These are phyloP conservation scores for Murraya koenigii DNA, from an alignment of 345 rosid genomes.

Conservation along the genomic window DNA sequence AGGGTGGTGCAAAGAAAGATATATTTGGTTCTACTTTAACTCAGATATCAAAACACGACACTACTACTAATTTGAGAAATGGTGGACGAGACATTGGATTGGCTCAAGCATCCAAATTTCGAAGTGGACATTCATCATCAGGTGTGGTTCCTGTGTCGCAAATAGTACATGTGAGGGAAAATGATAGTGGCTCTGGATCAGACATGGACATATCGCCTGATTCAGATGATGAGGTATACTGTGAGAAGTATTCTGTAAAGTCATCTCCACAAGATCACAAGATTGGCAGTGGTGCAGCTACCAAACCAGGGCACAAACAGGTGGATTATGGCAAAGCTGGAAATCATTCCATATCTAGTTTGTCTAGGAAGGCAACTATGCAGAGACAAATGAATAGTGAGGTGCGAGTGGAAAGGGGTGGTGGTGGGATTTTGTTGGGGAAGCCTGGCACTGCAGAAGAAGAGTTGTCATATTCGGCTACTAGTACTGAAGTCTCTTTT, in stretches of 20 bases:
- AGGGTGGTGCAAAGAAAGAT: constrained; percentile 23
- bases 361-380: too few species aligned
- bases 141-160: constrained; percentile 31
- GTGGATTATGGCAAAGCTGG: constrained; percentile 9
- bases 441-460: constrained; percentile 28
- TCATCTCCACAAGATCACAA: constrained; percentile 59
- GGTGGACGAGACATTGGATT: constrained; percentile 31
- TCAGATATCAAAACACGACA: constrained; percentile 29
- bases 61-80: constrained; percentile 31
- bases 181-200: constrained; percentile 48
- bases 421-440: too few species aligned
- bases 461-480: constrained; percentile 59
- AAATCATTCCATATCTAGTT: too few species aligned
- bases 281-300: constrained; percentile 23
- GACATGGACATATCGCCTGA: constrained; percentile 62
- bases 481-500: constrained; percentile 59
- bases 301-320: constrained; percentile 20
- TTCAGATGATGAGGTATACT: constrained; percentile 56
- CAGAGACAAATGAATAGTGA: too few species aligned
- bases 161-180: constrained; percentile 28
- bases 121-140: constrained; percentile 41
- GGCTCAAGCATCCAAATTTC: constrained; percentile 37
- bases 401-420: too few species aligned
- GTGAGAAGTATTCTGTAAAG: constrained; percentile 39
- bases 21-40: constrained; percentile 29